Base-by-base conservation (phyloP, 225 moss, liverwort and hornwort genomes). In the Pleurozium schreberi region DNA sequence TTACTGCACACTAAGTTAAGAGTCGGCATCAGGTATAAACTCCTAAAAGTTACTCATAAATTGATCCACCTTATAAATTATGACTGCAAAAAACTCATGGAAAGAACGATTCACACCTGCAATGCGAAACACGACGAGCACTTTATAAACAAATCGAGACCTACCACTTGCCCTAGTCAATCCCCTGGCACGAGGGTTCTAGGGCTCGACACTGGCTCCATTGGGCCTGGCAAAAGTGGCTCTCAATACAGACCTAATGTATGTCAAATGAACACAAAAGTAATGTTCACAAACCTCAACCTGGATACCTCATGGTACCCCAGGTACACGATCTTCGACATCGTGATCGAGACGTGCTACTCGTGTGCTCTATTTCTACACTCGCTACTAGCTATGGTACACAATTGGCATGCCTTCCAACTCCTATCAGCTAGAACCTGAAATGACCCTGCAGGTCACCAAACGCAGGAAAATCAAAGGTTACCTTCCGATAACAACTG, bases 301-400 rank as follows among this genome's bases (percentile, higher is more conserved):
- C 90, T 86, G 52, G 65, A 55, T 26, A 88, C 61, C 74, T 74
- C 82, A 83, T 34, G 62, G 59, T 81, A 88, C 65, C 78, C 87
- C 87, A 88, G 68, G 85, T 75, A 88, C 86, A 70, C 80, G 76
- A 89, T 80, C 69, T 87, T 63, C 68, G 19, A 75, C 7, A 85
- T 87, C 75, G 69, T 69, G 30, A 89, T 73, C 45, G 62, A 68
- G 77, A 88, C 66, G 80, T 75, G 64, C 84, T 65, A 83, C 80
- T 77, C 71, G 28, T 84, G 82, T 76, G 61, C 65, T 28, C 33
- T 13, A 84, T 74, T 85, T 90, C 87, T 90, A 93, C 89, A 81
- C 87, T 87, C 83, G 57, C 19, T 74, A 89, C 50, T 80, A 53
- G 36, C 91, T 92, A 93, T 81, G 81, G 81, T 95, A 89, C 90